Evolutionary conservation across 176 grass and related monocot genomes (phyloP).

Genomic region (Raddia guianensis): DNA sequence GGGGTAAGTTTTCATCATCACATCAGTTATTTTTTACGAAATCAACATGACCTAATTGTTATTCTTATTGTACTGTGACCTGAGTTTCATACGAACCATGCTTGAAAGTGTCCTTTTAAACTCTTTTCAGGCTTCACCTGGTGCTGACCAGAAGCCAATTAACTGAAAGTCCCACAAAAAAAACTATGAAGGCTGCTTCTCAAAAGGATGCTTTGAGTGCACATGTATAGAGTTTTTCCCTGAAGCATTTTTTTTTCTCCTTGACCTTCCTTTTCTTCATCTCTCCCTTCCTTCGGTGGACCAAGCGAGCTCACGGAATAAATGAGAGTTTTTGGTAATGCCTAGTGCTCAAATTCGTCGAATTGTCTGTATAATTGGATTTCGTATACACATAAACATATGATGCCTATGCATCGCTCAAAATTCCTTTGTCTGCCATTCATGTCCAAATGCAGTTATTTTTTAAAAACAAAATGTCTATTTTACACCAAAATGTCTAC

Average conservation of each 20-base stretch:
- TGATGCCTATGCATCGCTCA: slow-evolving; percentile 31
- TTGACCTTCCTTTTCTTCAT: slow-evolving; percentile 21
- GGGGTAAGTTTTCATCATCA: slow-evolving; percentile 55
- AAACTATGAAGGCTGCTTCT: slow-evolving; percentile 40
- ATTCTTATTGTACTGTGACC: neutral
- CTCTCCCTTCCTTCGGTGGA: slow-evolving; percentile 43
- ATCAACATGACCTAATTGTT: slow-evolving; percentile 19
- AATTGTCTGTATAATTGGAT: slow-evolving; percentile 54
- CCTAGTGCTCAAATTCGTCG: slow-evolving; percentile 48
- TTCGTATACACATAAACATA: slow-evolving; percentile 40
- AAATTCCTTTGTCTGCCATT: slow-evolving; percentile 9
- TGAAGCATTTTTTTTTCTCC: slow-evolving; percentile 48
- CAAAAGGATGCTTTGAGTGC: slow-evolving; percentile 45
- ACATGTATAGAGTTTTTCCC: slow-evolving; percentile 79
- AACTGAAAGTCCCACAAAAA: slow-evolving; percentile 52
- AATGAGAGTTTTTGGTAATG: slow-evolving; percentile 60
- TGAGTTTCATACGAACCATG: slow-evolving; percentile 1
- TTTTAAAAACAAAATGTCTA: neutral
- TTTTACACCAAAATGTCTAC: no score
- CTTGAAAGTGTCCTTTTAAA: neutral
- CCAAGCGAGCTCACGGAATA: slow-evolving; percentile 39
- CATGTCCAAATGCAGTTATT: neutral
- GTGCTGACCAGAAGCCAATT: slow-evolving; percentile 75
- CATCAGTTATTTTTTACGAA: neutral
- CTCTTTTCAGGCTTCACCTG: slow-evolving; percentile 61